Conservation (phyloP, 106 monocot species). For the Dendrobium nobile region DNA sequence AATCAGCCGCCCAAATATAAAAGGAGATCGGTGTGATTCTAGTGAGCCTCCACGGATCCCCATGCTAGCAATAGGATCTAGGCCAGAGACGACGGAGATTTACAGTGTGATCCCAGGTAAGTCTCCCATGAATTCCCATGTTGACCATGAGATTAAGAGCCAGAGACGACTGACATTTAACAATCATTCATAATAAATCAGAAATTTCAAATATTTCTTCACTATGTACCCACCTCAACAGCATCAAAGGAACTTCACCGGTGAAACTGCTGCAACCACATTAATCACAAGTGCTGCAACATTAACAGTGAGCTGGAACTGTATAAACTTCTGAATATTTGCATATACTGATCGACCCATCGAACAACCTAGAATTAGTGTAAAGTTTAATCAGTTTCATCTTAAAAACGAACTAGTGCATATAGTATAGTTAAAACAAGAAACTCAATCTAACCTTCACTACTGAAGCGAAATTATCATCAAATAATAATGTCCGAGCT, state of each 20-base stretch:
- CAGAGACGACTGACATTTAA: not conserved
- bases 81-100: no score
- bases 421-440: not conserved
- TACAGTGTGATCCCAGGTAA: no score
- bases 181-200: not conserved
- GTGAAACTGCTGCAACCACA: conserved; percentile 73
- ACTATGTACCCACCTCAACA: conserved; percentile 54
- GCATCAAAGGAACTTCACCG: conserved; percentile 73
- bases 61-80: no score
- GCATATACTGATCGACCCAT: conserved; percentile 87
- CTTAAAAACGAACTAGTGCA: not conserved
- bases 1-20: no score
- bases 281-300: conserved; percentile 83
- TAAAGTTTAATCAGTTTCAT: not conserved
- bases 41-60: no score
- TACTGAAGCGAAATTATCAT: conserved; percentile 83
- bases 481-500: conserved; percentile 81
- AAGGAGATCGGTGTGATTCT: no score
- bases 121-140: no score
- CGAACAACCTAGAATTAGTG: conserved; percentile 64
- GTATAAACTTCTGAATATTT: conserved; percentile 94
- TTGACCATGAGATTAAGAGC: no score
- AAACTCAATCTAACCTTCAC: conserved; percentile 42
- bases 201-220: not conserved
- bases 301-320: conserved; percentile 94